Conservation (phyloP, 306 rosid species). For the Cicer arietinum region DNA sequence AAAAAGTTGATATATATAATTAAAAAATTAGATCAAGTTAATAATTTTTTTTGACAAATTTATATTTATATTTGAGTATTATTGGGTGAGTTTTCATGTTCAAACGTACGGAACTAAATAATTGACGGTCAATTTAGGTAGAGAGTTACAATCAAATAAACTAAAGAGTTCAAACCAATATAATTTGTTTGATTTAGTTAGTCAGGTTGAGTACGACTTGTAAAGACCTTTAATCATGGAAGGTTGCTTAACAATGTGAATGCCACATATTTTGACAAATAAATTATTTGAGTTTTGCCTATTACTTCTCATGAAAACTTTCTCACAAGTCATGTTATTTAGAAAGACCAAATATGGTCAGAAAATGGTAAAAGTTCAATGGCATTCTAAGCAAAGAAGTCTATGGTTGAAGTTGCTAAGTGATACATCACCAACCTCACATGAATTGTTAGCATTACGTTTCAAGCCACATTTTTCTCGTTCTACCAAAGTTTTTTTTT, state of each 20-base stretch:
- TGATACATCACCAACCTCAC: slow-evolving; percentile 45
- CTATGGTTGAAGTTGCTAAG: background rate
- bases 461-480: background rate
- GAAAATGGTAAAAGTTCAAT: slow-evolving; percentile 20
- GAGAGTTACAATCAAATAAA: background rate
- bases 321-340: background rate
- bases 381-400: slow-evolving; percentile 27
- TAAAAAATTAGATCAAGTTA: too few relatives aligned
- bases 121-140: background rate
- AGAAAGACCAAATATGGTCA: slow-evolving; percentile 22
- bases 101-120: background rate
- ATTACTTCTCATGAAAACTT: slow-evolving; percentile 33
- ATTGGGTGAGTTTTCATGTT: background rate
- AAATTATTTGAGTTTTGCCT: background rate
- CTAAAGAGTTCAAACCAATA: background rate
- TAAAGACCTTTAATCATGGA: slow-evolving; percentile 11
- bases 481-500: too few relatives aligned
- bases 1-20: too few relatives aligned
- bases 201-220: background rate
- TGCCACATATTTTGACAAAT: background rate
- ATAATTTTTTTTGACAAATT: too few relatives aligned
- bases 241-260: slow-evolving; percentile 13
- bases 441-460: slow-evolving; percentile 29
- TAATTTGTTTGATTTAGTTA: slow-evolving; percentile 1
- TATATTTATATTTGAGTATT: too few relatives aligned